Evolutionary conservation across 129 eudicot genomes (phyloP).

Genomic region (Centrapalus pauciflorus): DNA sequence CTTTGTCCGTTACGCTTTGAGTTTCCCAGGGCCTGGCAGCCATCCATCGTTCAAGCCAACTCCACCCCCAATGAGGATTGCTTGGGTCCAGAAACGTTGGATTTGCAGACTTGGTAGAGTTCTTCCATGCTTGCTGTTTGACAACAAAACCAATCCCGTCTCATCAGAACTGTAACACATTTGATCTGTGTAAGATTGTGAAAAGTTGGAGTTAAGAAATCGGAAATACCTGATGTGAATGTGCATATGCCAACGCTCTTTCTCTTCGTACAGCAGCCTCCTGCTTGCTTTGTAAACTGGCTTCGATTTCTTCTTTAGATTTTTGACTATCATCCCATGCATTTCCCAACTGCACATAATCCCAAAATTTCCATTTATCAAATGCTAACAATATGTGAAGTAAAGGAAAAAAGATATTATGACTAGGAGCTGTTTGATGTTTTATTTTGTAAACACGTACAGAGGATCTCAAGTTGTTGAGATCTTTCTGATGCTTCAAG

Average conservation of each 20-base stretch:
- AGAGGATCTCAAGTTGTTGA: conserved; percentile 37
- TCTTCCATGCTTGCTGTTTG: conserved; percentile 70
- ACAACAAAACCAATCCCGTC: background rate
- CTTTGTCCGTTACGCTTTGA: conserved; percentile 39
- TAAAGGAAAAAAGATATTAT: background rate
- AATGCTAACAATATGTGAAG: background rate
- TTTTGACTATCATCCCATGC: conserved; percentile 73
- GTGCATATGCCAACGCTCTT: conserved; percentile 88
- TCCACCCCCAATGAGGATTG: conserved; percentile 99
- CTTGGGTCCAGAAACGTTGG: conserved; percentile 83
- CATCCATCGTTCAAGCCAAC: conserved; percentile 99
- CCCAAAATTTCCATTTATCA: background rate
- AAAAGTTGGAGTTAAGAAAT: background rate
- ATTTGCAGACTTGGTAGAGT: conserved; percentile 45
- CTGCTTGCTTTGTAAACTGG: conserved; percentile 52
- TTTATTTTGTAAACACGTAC: conserved; percentile 20
- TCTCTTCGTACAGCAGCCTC: conserved; percentile 90
- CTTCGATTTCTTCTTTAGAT: conserved; percentile 76
- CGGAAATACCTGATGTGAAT: conserved; percentile 67
- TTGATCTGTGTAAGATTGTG: no score
- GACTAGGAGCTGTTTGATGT: background rate
- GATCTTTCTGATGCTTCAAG: conserved; percentile 52
- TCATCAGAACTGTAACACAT: background rate
- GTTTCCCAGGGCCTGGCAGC: conserved; percentile 88
- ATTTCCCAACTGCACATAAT: conserved; percentile 49